Conservation (phyloP, 768 basidiomycete genomes). For the Myochromella boudieri region DNA sequence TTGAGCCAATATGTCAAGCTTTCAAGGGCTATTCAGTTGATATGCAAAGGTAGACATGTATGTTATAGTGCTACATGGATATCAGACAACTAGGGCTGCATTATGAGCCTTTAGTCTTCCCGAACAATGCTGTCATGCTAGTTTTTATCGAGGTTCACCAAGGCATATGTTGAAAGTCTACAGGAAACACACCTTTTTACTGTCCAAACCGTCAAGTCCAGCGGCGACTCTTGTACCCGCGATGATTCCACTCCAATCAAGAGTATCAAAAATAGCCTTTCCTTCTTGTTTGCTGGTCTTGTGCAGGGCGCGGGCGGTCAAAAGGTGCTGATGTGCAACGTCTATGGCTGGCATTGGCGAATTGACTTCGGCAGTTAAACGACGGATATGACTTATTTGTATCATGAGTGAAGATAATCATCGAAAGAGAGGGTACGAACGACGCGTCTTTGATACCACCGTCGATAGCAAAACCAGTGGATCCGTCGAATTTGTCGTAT, state of each 20-base stretch:
- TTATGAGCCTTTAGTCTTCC: constrained; percentile 13
- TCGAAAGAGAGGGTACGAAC: constrained; percentile 32
- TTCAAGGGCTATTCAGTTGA: too few relatives aligned
- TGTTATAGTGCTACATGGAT: too few relatives aligned
- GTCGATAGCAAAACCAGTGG: constrained; percentile 74
- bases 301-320: constrained; percentile 77
- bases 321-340: constrained; percentile 72
- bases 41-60: too few relatives aligned
- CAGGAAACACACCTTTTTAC: constrained; percentile 28
- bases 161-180: background rate
- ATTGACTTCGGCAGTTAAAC: constrained; percentile 62
- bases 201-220: constrained; percentile 52
- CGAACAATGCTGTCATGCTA: constrained; percentile 22
- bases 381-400: constrained; percentile 59
- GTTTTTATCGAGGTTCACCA: background rate
- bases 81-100: too few relatives aligned
- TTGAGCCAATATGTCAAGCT: too few relatives aligned
- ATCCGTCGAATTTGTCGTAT: constrained; percentile 72
- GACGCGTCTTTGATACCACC: constrained; percentile 88
- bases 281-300: constrained; percentile 44
- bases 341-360: constrained; percentile 74
- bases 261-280: constrained; percentile 44
- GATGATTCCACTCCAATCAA: constrained; percentile 85
- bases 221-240: constrained; percentile 77
- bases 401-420: constrained; percentile 1